phyloP scores from a whole-genome alignment of 2,329 filamentous ascomycete genomes.

The Fusarium zealandicum region DNA sequence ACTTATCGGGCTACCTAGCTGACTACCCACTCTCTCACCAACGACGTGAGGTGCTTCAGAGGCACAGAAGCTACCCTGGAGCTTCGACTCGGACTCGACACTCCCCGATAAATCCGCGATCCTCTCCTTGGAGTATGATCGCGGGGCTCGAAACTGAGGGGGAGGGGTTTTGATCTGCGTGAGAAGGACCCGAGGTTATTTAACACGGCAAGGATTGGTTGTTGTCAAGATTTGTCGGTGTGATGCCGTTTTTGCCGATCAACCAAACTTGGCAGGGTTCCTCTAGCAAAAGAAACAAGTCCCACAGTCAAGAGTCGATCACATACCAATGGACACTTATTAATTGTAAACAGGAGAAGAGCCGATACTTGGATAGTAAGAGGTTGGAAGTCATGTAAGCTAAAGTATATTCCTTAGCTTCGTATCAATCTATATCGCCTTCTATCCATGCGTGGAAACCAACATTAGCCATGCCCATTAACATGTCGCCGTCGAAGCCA shows the following conservation, averaged over 20 bases:
- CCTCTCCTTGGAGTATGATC: neutral
- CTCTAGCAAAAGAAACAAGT: neutral
- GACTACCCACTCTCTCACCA: neutral
- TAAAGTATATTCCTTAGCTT: too few relatives aligned
- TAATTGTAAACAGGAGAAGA: neutral
- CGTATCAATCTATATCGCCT: too few relatives aligned
- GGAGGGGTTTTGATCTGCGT: neutral
- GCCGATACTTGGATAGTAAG: too few relatives aligned
- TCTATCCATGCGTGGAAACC: too few relatives aligned
- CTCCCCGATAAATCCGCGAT: neutral
- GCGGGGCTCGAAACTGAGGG: neutral
- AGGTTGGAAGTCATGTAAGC: too few relatives aligned
- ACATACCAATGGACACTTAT: too few relatives aligned
- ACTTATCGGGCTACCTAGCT: too few relatives aligned
- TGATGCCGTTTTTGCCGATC: slow-evolving; percentile 3
- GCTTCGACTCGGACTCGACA: neutral
- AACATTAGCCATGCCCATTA: too few relatives aligned
- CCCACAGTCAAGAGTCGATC: too few relatives aligned
- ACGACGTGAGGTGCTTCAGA: neutral
- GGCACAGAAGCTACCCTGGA: slow-evolving; percentile 1
- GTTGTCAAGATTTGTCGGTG: neutral
- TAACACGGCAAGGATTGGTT: neutral
- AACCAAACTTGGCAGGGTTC: slow-evolving; percentile 1
- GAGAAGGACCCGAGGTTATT: neutral
- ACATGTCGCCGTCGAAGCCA: too few relatives aligned